Base-by-base conservation (phyloP, 345 rosid species). In the Limnanthes douglasii region DNA sequence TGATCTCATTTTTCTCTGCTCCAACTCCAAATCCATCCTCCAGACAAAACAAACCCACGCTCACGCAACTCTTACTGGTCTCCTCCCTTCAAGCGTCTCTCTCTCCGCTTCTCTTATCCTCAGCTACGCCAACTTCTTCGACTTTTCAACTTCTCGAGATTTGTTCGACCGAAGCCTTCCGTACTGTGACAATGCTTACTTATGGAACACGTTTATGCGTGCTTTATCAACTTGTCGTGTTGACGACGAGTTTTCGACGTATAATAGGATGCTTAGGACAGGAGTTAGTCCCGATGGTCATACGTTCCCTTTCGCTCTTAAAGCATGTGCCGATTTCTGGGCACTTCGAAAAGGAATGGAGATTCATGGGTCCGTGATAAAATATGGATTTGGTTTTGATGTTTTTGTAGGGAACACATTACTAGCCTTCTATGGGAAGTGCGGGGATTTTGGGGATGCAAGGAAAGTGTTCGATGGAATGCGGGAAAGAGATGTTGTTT, bases 331-430 rank as follows among this genome's bases (percentile, higher is more conserved):
- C 45, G 16, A 56, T 35, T 52, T 56, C 0, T 18, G 31, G 34
- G 50, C 33, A 22, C 51, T 60, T 29, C 52, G 41, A 25, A 69
- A 75, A 21, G 93, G 93, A 4, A 41, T 41, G 61, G 68, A 72
- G 69, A 48, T 62, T 55, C 93, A 79, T 41, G 86, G 72, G 25
- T 51, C 38, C 12, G 56, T 67, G 41, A 51, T 72, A 34, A 69
- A 66, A 29, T 52, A 57, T 9, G 82, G 82, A 15, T 72, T 60
- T 37, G 56, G 61, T 34, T 28, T 11, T 1, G 59, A 68, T 34
- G 51, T 62, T 2, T 63, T 48, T 27, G 57, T 52, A 14, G 64
- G 43, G 10, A 55, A 69, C 25, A 57, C 53, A 21, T 64, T 71
- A 12, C 34, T 72, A 53, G 51, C 41, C 37, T 57, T 67, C 66